Percentiles rank a stretch among this genome's conserved stretches.
Conservation (phyloP, 108 stramenopile species). For the Cyclotella atomus region DNA sequence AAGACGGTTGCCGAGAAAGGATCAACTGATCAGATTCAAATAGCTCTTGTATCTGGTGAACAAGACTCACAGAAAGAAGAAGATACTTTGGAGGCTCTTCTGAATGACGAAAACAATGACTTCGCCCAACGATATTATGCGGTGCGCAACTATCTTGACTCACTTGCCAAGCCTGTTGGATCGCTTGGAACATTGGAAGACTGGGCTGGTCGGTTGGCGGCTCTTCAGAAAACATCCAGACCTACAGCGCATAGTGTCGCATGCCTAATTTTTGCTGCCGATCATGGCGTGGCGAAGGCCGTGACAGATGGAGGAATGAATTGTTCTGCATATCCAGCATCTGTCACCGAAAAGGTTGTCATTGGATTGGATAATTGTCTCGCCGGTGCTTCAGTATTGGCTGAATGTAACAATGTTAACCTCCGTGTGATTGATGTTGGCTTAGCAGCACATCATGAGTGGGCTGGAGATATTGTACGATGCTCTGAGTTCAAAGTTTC, state of each 20-base stretch:
- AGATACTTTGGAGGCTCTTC: conserved; percentile 13
- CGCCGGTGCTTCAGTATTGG: conserved; percentile 70
- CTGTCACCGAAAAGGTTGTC: conserved; percentile 66
- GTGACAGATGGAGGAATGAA: conserved; percentile 64
- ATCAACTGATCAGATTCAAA: conserved; percentile 3
- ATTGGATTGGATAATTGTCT: conserved; percentile 58
- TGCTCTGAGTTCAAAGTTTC: conserved; percentile 38
- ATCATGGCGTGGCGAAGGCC: conserved; percentile 74
- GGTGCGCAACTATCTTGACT: conserved; percentile 61
- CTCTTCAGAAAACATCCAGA: conserved; percentile 48
- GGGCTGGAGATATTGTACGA: conserved; percentile 39
- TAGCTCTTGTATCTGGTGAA: not conserved
- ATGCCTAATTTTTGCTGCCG: conserved; percentile 79
- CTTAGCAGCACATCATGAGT: conserved; percentile 33
- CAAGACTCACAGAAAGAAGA: not conserved
- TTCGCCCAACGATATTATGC: conserved; percentile 53
- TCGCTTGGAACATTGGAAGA: conserved; percentile 79
- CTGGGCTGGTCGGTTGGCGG: conserved; percentile 66
- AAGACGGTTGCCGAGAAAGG: conserved; percentile 2
- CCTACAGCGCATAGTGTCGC: conserved; percentile 42
- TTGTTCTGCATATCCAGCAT: conserved; percentile 74
- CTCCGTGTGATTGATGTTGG: conserved; percentile 80
- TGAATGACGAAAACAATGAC: conserved; percentile 4
- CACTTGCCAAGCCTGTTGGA: conserved; percentile 81
- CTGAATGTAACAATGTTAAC: conserved; percentile 50